These are phyloP conservation scores for Candida koratica DNA, from an alignment of 805 yeast genomes.

Conservation along the genomic window DNA sequence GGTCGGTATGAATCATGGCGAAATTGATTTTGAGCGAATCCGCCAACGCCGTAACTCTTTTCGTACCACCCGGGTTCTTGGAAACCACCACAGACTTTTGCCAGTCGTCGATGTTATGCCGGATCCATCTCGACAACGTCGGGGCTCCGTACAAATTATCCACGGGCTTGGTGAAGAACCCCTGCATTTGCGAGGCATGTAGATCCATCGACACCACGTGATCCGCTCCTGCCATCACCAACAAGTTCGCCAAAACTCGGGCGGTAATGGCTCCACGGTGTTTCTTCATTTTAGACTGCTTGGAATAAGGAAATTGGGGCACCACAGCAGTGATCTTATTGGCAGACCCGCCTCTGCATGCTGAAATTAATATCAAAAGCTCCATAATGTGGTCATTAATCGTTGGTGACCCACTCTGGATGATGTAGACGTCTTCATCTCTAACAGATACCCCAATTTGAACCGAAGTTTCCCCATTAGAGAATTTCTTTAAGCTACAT, in stretches of 20 bases:
- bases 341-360: conserved; percentile 98
- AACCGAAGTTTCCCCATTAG: conserved; percentile 97
- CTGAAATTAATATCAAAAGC: conserved; percentile 83
- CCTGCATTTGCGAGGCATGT: conserved; percentile 98
- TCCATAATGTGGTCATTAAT: conserved; percentile 96
- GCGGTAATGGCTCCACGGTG: conserved; percentile 99
- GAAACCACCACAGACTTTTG: conserved; percentile 91
- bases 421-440: conserved; percentile 92
- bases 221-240: conserved; percentile 98
- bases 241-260: conserved; percentile 90
- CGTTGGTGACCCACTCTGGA: conserved; percentile 86
- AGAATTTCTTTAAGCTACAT: conserved; percentile 83
- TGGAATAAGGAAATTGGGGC: conserved; percentile 96
- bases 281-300: conserved; percentile 97
- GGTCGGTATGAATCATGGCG: conserved; percentile 98
- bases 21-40: conserved; percentile 92
- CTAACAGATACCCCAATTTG: conserved; percentile 92
- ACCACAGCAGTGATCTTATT: conserved; percentile 93
- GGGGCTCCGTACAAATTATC: conserved; percentile 97
- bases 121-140: conserved; percentile 92
- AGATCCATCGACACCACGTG: conserved; percentile 97
- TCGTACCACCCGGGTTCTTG: conserved; percentile 99
- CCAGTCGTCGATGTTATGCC: conserved; percentile 82
- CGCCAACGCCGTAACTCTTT: conserved; percentile 96
- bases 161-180: conserved; percentile 94